These are phyloP conservation scores for Coemansia sp. DNA, from an alignment of 192 early-diverging fungal species.

Conservation along the genomic window DNA sequence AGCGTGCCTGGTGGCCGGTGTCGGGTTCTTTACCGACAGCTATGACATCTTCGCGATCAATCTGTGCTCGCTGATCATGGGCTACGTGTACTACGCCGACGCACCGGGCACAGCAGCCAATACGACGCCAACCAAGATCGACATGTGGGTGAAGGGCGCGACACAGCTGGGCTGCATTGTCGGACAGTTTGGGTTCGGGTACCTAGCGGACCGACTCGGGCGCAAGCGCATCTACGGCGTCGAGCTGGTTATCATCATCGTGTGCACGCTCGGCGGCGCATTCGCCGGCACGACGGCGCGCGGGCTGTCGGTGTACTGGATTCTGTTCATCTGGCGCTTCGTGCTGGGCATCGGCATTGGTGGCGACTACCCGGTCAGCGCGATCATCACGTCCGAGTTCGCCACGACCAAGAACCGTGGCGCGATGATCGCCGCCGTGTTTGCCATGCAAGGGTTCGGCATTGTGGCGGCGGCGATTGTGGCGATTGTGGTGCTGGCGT, in stretches of 20 bases:
- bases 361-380: conserved; percentile 93
- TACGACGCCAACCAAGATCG: conserved; percentile 64
- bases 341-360: conserved; percentile 91
- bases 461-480: conserved; percentile 77
- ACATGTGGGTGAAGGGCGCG: conserved; percentile 82
- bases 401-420: conserved; percentile 75
- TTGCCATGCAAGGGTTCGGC: conserved; percentile 93
- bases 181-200: conserved; percentile 88
- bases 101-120: conserved; percentile 32
- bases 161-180: conserved; percentile 85
- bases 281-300: conserved; percentile 65
- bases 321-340: conserved; percentile 86
- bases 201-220: conserved; percentile 82
- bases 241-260: conserved; percentile 86
- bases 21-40: conserved; percentile 91
- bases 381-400: conserved; percentile 92
- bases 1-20: conserved; percentile 67
- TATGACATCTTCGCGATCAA: conserved; percentile 95
- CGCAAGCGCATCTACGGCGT: conserved; percentile 87
- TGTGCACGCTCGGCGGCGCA: conserved; percentile 76
- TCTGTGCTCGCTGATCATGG: conserved; percentile 84
- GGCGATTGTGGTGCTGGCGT: conserved; percentile 65
- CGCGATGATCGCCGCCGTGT: conserved; percentile 84
- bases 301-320: conserved; percentile 63
- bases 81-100: conserved; percentile 60